Evolutionary conservation across 2,329 filamentous ascomycete species (phyloP).

Genomic region (Penicillium frequentans): DNA sequence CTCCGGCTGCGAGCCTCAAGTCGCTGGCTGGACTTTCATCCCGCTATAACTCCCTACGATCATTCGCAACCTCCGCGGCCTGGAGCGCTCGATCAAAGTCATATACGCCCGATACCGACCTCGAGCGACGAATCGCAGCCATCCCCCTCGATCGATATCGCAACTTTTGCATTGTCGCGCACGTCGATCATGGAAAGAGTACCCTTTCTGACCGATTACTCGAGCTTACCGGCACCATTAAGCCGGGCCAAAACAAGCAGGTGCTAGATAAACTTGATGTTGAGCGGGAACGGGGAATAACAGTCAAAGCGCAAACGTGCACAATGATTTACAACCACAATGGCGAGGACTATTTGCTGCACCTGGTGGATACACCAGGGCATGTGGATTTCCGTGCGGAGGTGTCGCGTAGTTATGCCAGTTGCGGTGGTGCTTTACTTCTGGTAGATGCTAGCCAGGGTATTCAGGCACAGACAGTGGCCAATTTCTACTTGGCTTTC

Average conservation of each 20-base stretch:
- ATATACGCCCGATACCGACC: slow-evolving; percentile 40
- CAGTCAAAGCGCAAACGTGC: slow-evolving; percentile 97
- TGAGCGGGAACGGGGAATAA: slow-evolving; percentile 93
- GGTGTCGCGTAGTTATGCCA: slow-evolving; percentile 92
- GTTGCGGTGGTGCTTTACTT: slow-evolving; percentile 87
- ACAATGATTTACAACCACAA: slow-evolving; percentile 92
- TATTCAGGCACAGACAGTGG: slow-evolving; percentile 95
- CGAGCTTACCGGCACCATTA: slow-evolving; percentile 91
- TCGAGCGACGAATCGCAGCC: slow-evolving; percentile 57
- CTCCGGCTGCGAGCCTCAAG: slow-evolving; percentile 31
- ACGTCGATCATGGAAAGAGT: slow-evolving; percentile 98
- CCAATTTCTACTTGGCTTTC: slow-evolving; percentile 98
- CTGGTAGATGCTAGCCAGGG: slow-evolving; percentile 96
- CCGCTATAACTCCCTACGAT: slow-evolving; percentile 22
- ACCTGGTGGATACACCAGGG: slow-evolving; percentile 93
- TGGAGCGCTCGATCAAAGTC: slow-evolving; percentile 23
- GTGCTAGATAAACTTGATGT: slow-evolving; percentile 96
- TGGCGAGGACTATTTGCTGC: slow-evolving; percentile 85
- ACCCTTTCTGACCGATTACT: slow-evolving; percentile 90
- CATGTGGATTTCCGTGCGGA: slow-evolving; percentile 98
- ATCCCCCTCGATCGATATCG: slow-evolving; percentile 61
- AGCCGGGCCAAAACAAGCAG: slow-evolving; percentile 85
- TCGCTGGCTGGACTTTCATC: slow-evolving; percentile 23
- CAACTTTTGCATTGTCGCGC: slow-evolving; percentile 98
- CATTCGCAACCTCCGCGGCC: slow-evolving; percentile 33